These are phyloP conservation scores for Tricholoma hemisulphureum DNA, from an alignment of 768 basidiomycete species.

Conservation along the genomic window DNA sequence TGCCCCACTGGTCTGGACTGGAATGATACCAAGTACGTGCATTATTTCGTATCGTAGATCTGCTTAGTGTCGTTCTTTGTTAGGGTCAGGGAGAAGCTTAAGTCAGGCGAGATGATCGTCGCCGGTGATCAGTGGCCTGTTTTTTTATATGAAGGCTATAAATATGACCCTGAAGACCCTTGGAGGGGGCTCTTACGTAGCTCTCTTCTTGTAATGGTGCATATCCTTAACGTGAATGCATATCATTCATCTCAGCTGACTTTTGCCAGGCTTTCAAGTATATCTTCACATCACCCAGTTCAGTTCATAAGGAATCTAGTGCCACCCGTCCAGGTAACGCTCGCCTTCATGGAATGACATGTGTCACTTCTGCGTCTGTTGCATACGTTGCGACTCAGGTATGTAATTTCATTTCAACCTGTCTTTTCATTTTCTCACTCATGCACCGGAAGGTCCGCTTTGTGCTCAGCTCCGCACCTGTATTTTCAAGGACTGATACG, in stretches of 20 bases:
- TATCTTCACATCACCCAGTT: conserved; percentile 9
- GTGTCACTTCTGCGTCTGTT: conserved; percentile 8
- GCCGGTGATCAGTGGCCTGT: conserved; percentile 23
- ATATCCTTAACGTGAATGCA: conserved; percentile 10
- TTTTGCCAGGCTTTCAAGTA: conserved; percentile 9
- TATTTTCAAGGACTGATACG: no score
- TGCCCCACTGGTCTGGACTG: no score
- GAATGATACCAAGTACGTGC: no score
- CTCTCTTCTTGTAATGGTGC: conserved; percentile 17
- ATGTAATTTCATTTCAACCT: not conserved
- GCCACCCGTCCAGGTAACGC: conserved; percentile 9
- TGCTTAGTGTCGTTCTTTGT: no score
- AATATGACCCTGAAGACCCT: conserved; percentile 22
- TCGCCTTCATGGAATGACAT: conserved; percentile 11
- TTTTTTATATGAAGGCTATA: conserved; percentile 18
- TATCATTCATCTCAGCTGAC: no score
- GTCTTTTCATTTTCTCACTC: not conserved
- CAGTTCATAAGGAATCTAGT: conserved; percentile 1
- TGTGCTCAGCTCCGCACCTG: not conserved
- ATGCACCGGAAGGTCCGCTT: not conserved
- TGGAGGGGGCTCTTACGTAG: conserved; percentile 24
- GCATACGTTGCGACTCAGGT: conserved; percentile 15
- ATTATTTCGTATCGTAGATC: no score
- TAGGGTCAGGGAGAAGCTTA: not conserved
- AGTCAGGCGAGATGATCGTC: conserved; percentile 12